Evolutionary conservation across 2,329 filamentous ascomycete genomes (phyloP).

Genomic region (Diaporthe australafricana): DNA sequence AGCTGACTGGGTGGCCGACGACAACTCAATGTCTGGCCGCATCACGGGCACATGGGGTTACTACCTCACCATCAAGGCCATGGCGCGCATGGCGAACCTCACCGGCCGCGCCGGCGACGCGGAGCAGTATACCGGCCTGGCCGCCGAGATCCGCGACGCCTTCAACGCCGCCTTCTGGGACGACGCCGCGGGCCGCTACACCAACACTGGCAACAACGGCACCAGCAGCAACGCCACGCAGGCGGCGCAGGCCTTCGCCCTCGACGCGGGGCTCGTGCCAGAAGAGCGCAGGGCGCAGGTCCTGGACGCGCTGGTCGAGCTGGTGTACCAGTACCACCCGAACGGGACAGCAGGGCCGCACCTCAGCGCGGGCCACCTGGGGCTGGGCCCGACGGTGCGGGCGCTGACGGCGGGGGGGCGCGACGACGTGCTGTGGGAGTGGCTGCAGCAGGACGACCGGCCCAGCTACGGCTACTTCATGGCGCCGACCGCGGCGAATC

Average conservation of each 20-base stretch:
- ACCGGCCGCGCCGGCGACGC: constrained; percentile 25
- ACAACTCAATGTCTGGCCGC: constrained; percentile 25
- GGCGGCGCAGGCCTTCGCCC: background rate
- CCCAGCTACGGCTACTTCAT: background rate
- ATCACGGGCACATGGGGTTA: constrained; percentile 33
- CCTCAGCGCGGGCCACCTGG: background rate
- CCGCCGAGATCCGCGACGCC: constrained; percentile 29
- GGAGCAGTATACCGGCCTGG: constrained; percentile 18
- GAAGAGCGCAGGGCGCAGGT: background rate
- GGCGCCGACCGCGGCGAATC: background rate
- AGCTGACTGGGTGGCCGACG: constrained; percentile 32
- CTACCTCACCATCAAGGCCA: constrained; percentile 33
- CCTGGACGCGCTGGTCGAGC: background rate
- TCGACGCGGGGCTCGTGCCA: background rate
- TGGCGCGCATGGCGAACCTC: constrained; percentile 33
- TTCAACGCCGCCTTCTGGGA: constrained; percentile 33
- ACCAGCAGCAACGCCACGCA: background rate
- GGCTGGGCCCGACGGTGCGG: background rate
- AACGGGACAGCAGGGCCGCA: background rate
- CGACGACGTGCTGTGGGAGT: background rate
- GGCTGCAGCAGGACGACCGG: background rate
- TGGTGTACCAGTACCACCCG: background rate
- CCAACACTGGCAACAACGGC: background rate
- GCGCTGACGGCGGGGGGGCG: background rate
- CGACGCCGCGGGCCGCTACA: constrained; percentile 26